Conservation (phyloP, 257 asterid genomes). For the Forsythia suspensa region DNA sequence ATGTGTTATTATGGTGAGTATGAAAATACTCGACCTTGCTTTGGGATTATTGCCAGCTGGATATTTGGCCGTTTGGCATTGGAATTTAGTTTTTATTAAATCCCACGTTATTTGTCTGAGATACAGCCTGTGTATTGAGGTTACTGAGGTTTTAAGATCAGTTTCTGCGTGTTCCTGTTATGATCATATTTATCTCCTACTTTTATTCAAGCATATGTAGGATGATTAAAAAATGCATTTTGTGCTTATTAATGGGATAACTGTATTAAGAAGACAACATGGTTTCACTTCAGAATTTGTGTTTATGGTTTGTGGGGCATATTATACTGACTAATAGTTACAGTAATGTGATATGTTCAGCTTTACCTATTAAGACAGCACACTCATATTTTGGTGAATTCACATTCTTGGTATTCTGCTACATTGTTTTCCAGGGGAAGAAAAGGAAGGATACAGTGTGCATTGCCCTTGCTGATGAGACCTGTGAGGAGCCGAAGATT, state of each 20-base stretch:
- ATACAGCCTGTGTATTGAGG: not conserved
- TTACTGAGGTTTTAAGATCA: not conserved
- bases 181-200: not conserved
- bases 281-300: not conserved
- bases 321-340: not conserved
- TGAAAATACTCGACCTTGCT: not conserved
- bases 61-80: not conserved
- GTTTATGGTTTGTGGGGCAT: not conserved
- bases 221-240: not conserved
- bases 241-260: not conserved
- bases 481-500: conserved; percentile 73
- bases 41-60: not conserved
- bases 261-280: not conserved
- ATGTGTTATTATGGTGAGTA: not conserved
- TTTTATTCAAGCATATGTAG: not conserved
- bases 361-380: not conserved
- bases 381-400: not conserved
- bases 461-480: conserved; percentile 83
- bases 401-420: conserved; percentile 14
- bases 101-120: not conserved
- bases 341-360: not conserved
- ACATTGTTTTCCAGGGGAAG: conserved; percentile 60
- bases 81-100: not conserved
- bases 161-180: not conserved
- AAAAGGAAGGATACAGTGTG: conserved; percentile 83